Evolutionary conservation across 2,329 filamentous ascomycete species (phyloP).

Genomic region (Fusarium buharicum): DNA sequence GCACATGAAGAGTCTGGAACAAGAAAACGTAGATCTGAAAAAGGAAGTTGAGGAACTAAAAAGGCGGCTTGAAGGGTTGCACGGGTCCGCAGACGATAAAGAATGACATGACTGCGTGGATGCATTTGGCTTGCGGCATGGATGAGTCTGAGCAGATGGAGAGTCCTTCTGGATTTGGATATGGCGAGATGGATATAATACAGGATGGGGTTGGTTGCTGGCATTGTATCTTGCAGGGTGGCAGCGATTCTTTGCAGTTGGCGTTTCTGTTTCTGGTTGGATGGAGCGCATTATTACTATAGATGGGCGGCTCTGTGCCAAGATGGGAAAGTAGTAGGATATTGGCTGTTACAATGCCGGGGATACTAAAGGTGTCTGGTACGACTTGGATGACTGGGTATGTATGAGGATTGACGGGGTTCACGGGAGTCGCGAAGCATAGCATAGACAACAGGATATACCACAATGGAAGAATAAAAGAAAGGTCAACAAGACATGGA

Average conservation of each 20-base stretch:
- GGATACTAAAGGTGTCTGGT: slow-evolving; percentile 1
- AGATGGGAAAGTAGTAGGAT: slow-evolving; percentile 20
- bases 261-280: slow-evolving; percentile 28
- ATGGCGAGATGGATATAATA: slow-evolving; percentile 31
- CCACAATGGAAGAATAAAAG: slow-evolving; percentile 24
- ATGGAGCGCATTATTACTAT: slow-evolving; percentile 30
- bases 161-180: slow-evolving; percentile 8
- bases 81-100: slow-evolving; percentile 20
- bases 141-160: slow-evolving; percentile 1
- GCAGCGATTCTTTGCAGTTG: slow-evolving; percentile 34
- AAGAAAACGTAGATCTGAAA: slow-evolving; percentile 76
- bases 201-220: slow-evolving; percentile 10
- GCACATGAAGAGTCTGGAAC: slow-evolving; percentile 88
- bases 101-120: slow-evolving; percentile 17
- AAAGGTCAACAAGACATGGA: slow-evolving; percentile 14
- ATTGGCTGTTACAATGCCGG: slow-evolving; percentile 7
- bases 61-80: slow-evolving; percentile 47
- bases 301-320: slow-evolving; percentile 24
- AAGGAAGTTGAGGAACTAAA: slow-evolving; percentile 61
- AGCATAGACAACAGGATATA: slow-evolving; percentile 27
- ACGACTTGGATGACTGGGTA: slow-evolving; percentile 8
- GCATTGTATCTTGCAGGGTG: slow-evolving; percentile 21
- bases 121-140: slow-evolving; percentile 3
- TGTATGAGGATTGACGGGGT: slow-evolving; percentile 3
- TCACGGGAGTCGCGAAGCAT: slow-evolving; percentile 16